Evolutionary conservation across 2,329 filamentous ascomycete genomes (phyloP), one percentile per base, ranked within the genome.

Genomic region (Colletotrichum lindemuthianum): DNA sequence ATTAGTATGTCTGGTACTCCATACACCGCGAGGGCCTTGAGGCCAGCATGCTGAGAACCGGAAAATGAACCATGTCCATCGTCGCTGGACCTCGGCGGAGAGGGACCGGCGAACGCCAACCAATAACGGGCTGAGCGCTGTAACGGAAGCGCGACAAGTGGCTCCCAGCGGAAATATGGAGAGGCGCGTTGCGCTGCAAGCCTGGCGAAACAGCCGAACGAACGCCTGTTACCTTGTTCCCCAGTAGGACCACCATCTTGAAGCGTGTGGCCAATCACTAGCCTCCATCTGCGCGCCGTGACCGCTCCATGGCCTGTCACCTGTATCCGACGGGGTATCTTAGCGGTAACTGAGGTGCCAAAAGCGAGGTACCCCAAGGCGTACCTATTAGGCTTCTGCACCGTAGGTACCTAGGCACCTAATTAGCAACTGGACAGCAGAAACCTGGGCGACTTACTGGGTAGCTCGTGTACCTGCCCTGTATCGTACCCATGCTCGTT

Each of bases 151-250:
- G 40, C 52, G 24, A 40, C 41, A 43, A 59, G 50, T 63, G 54
- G 54, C 39, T 56, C 58, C 47, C 40, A 48, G 55, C 65, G 63
- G 65, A 59, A 59, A 57, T 63, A 67, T 61, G 63, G 65, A 66
- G 63, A 49, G 44, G 36, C 51, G 58, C 60, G 47, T 52, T 53
- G 45, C 48, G 43, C 59, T 53, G 57, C 24, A 24, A 24, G 24
- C 24, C 24, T 24, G 24, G 24, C 53, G 63, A 61, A 67, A 68
- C 63, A 68, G 63, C 66, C 66, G 63, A 66, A 59, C 63, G 63
- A 68, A 56, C 58, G 54, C 59, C 61, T 53, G 41, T 60, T 37
- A 65, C 51, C 47, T 34, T 57, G 59, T 65, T 56, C 52, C 63
- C 52, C 58, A 64, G 44, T 59, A 41, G 40, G 44, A 33, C 50